These are phyloP conservation scores for Pyropia haitanensis DNA, from an alignment of 23 red algal species.

Conservation along the genomic window DNA sequence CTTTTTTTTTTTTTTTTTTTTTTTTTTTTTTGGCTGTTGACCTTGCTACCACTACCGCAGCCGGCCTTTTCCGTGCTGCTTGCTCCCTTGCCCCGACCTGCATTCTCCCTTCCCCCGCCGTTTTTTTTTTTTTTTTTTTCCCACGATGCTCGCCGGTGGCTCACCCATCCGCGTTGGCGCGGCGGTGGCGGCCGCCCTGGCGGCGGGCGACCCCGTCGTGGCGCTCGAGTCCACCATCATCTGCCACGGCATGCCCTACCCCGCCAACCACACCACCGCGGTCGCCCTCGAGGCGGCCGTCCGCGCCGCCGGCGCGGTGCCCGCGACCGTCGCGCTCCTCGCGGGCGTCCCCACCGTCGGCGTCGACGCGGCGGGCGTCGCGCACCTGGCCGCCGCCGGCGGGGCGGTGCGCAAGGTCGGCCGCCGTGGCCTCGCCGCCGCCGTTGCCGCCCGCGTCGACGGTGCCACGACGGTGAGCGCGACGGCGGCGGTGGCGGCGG, in stretches of 20 bases:
- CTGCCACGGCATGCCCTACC: slow-evolving; percentile 74
- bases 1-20: no score
- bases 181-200: slow-evolving; percentile 20
- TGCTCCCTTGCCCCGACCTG: no score
- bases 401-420: slow-evolving; percentile 35
- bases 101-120: no score
- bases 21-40: no score
- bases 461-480: slow-evolving; percentile 72
- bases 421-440: slow-evolving; percentile 40
- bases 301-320: slow-evolving; percentile 21
- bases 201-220: slow-evolving; percentile 30
- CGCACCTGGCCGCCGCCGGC: slow-evolving; percentile 14
- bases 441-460: slow-evolving; percentile 17
- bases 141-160: no score
- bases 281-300: slow-evolving; percentile 19
- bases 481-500: slow-evolving; percentile 51
- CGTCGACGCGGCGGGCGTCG: slow-evolving; percentile 9
- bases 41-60: no score
- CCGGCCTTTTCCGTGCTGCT: no score
- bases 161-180: slow-evolving; percentile 12
- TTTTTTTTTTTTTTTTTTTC: no score
- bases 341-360: slow-evolving; percentile 42
- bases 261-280: slow-evolving; percentile 48
- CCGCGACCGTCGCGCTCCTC: slow-evolving; percentile 66
- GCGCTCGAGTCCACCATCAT: slow-evolving; percentile 85